Percentiles rank a stretch among this genome's conserved stretches.
Evolutionary conservation across 2,329 filamentous ascomycete species (phyloP).

Genomic region (Polychaeton citri): DNA sequence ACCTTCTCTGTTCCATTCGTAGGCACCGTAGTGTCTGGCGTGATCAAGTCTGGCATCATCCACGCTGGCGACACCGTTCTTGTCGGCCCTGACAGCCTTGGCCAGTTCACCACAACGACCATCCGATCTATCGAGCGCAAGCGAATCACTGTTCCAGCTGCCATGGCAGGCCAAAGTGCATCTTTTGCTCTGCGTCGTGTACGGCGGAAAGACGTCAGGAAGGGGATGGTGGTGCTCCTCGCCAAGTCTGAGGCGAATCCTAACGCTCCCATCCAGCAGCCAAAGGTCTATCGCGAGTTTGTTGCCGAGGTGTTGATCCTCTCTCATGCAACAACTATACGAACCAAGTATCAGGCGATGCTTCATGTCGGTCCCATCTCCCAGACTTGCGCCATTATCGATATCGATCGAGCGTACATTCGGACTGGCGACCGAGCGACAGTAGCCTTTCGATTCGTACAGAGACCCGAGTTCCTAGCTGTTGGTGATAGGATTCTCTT

Average conservation of each 20-base stretch:
- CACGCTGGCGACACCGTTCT: slow-evolving; percentile 84
- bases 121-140: slow-evolving; percentile 92
- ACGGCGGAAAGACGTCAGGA: slow-evolving; percentile 80
- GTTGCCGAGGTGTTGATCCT: slow-evolving; percentile 75
- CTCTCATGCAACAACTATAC: slow-evolving; percentile 92
- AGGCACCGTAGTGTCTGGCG: slow-evolving; percentile 88
- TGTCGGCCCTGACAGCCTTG: slow-evolving; percentile 79
- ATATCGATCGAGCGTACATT: slow-evolving; percentile 92
- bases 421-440: slow-evolving; percentile 86
- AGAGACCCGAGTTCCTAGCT: slow-evolving; percentile 81
- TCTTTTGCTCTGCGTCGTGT: slow-evolving; percentile 84
- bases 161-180: slow-evolving; percentile 81
- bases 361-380: slow-evolving; percentile 88
- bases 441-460: slow-evolving; percentile 89
- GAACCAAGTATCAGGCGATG: slow-evolving; percentile 95
- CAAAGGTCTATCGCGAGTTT: slow-evolving; percentile 41
- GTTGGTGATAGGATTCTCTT: slow-evolving; percentile 85
- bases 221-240: slow-evolving; percentile 93
- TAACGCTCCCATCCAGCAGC: slow-evolving; percentile 22
- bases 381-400: slow-evolving; percentile 93
- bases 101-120: slow-evolving; percentile 74
- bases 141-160: slow-evolving; percentile 74
- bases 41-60: slow-evolving; percentile 70
- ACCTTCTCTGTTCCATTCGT: slow-evolving; percentile 97
- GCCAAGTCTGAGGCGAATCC: slow-evolving; percentile 53